Evolutionary conservation across 371 early-diverging fungal species (phyloP), one percentile per base, ranked within the genome.

Genomic region (Lichtheimia ornata): DNA sequence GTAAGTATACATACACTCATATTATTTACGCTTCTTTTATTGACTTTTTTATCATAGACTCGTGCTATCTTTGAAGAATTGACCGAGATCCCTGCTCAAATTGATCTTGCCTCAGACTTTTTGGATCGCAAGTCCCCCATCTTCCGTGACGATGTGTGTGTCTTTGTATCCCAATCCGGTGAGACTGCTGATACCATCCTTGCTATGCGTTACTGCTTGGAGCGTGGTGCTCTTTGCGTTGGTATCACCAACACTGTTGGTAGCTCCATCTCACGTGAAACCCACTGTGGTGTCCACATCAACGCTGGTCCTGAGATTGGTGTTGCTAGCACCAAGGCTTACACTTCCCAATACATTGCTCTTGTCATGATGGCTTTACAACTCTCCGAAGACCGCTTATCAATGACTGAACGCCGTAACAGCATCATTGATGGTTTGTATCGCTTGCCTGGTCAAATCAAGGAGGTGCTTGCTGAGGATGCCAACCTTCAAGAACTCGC

Each of bases 231-330:
- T 43, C 85, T 98, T 43, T 93, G 94, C 72, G 92, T 99, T 17
- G 99, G 99, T 72, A 83, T 99, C 64, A 98, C 99, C 73, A 99
- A 99, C 87, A 96, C 96, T 45, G 98, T 97, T 54, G 97, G 97
- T 41, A 87, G 88, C 59, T 86, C 91, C 58, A 98, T 99, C 74
- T 97, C 97, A 18, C 91, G 98, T 67, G 97, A 97, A 76, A 94
- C 98, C 42, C 93, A 96, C 80, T 98, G 99, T 72, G 98, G 97
- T 84, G 95, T 99, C 56, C 98, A 98, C 79, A 96, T 99, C 76
- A 97, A 98, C 71, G 98, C 99, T 50, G 99, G 99, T 51, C 97
- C 97, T 27, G 99, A 99, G 79, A 96, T 98, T 71, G 97, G 97
- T 70, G 99, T 99, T 60, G 99, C 99, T 43, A 90, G 91, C 67